A percentile compares a stretch with the other conserved stretches of the same genome.
Conservation (phyloP, 192 early-diverging fungal genomes). For the Pecoramyces ruminantium region DNA sequence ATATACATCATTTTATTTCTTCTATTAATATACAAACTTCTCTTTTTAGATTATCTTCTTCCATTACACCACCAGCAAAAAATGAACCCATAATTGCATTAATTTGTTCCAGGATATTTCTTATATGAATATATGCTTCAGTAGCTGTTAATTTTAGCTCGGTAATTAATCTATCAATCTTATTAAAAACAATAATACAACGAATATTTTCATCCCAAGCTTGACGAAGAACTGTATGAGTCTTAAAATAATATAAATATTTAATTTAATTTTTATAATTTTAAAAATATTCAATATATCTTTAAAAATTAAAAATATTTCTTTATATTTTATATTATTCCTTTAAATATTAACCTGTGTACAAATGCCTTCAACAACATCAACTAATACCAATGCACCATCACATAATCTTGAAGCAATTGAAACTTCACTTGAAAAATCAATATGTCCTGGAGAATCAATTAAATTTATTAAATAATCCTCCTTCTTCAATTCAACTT, state of each 20-base stretch:
- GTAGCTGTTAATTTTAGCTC: slow-evolving; percentile 80
- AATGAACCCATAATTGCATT: slow-evolving; percentile 94
- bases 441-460: slow-evolving; percentile 96
- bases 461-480: slow-evolving; percentile 94
- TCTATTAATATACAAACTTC: slow-evolving; percentile 19
- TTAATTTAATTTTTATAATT: neutral
- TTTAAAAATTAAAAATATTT: no score
- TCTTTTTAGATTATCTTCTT: slow-evolving; percentile 45
- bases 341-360: slow-evolving; percentile 60
- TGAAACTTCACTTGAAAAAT: slow-evolving; percentile 96
- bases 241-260: slow-evolving; percentile 22
- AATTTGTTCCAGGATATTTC: slow-evolving; percentile 88
- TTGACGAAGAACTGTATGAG: slow-evolving; percentile 85
- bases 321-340: no score
- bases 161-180: slow-evolving; percentile 88
- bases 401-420: slow-evolving; percentile 95
- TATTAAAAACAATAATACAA: slow-evolving; percentile 92
- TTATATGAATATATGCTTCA: slow-evolving; percentile 85
- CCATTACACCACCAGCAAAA: slow-evolving; percentile 73
- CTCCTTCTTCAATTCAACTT: slow-evolving; percentile 3
- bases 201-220: slow-evolving; percentile 82
- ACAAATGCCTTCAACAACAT: slow-evolving; percentile 96
- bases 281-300: no score
- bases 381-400: slow-evolving; percentile 85
- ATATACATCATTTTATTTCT: no score